A percentile compares a stretch with the other conserved stretches of the same genome.
phyloP scores from a whole-genome alignment of 1,284 basidiomycete species.

The Psilocybe mexicana region DNA sequence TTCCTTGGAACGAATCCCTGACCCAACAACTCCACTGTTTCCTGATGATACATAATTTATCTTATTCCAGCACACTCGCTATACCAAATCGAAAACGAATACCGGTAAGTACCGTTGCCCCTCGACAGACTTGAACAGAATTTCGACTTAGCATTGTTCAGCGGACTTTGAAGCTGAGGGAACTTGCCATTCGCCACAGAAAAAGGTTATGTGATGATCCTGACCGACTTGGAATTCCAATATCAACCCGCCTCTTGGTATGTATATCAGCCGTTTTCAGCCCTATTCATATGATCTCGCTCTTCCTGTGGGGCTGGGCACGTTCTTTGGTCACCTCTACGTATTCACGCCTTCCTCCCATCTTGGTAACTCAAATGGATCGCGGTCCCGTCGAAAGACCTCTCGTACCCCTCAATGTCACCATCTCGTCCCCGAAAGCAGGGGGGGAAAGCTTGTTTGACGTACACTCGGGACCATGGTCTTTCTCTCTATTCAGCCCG shows the following conservation, averaged over 20 bases:
- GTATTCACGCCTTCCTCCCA: background rate
- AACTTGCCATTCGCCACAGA: background rate
- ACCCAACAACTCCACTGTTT: too few species aligned
- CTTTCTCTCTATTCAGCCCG: conserved; percentile 2
- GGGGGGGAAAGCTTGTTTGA: conserved; percentile 15
- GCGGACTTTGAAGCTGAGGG: background rate
- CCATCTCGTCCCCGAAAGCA: conserved; percentile 3
- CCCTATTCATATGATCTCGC: conserved; percentile 1
- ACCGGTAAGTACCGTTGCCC: too few species aligned
- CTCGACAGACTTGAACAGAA: too few species aligned
- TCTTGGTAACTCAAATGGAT: background rate
- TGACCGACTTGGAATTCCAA: too few species aligned
- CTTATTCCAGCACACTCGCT: too few species aligned
- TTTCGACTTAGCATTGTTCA: background rate
- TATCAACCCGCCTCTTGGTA: background rate
- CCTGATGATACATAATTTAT: too few species aligned
- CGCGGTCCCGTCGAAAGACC: background rate
- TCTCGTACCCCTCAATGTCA: conserved; percentile 7
- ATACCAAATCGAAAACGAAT: too few species aligned
- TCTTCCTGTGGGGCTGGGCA: conserved; percentile 1
- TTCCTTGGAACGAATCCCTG: too few species aligned
- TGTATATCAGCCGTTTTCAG: background rate
- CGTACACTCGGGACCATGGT: conserved; percentile 6
- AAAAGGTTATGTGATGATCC: too few species aligned
- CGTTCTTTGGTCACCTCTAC: background rate